These are phyloP conservation scores for Toxoplasma gondii DNA, from an alignment of 169 alveolate genomes.

Conservation along the genomic window DNA sequence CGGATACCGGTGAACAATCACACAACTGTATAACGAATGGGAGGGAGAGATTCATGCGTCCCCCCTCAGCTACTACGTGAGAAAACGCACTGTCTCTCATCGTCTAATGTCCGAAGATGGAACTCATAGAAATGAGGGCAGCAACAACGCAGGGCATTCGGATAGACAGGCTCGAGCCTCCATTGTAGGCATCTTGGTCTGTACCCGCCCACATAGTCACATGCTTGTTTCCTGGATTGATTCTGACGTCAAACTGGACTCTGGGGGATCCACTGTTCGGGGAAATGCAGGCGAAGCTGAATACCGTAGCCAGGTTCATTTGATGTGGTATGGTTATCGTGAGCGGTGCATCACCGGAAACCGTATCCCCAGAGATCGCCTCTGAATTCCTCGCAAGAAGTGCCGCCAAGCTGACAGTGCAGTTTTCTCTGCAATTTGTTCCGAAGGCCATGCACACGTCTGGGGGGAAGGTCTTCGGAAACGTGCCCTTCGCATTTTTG, in stretches of 20 bases:
- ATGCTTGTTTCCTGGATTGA: not conserved
- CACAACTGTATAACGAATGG: no score
- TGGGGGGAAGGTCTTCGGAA: not conserved
- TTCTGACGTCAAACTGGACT: not conserved
- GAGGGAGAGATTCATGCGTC: no score
- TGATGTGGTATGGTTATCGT: not conserved
- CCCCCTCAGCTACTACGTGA: no score
- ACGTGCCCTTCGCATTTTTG: not conserved
- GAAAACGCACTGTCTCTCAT: no score
- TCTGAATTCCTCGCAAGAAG: not conserved
- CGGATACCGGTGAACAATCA: no score
- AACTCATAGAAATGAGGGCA: not conserved
- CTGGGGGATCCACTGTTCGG: not conserved
- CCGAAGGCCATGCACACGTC: not conserved
- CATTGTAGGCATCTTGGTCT: not conserved
- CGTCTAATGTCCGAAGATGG: no score
- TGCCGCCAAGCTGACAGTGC: not conserved
- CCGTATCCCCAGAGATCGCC: not conserved
- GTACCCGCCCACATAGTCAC: not conserved
- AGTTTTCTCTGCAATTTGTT: not conserved
- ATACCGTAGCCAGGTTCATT: not conserved
- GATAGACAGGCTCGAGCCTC: not conserved
- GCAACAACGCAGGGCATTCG: not conserved
- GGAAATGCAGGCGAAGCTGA: constrained; percentile 10
- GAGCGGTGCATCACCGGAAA: not conserved